Evolutionary conservation across 2,329 filamentous ascomycete species (phyloP).

Genomic region (Pseudogymnoascus sp.): DNA sequence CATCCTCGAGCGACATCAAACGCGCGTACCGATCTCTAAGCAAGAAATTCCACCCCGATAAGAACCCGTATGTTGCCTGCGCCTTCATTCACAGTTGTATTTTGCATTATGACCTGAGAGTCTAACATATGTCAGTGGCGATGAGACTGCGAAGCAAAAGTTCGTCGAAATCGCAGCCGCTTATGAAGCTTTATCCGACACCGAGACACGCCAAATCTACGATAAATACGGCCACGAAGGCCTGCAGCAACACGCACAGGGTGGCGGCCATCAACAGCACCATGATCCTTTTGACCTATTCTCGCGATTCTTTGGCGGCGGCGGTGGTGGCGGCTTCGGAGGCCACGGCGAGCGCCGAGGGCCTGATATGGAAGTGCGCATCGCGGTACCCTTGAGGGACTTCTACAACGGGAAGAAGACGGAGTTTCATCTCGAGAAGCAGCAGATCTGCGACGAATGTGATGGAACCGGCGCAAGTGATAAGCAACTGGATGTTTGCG

Average conservation of each 20-base stretch:
- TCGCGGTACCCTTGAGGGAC: conserved; percentile 72
- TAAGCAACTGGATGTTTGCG: conserved; percentile 73
- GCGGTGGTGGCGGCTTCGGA: conserved; percentile 65
- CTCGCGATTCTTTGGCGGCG: conserved; percentile 90
- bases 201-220: conserved; percentile 79
- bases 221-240: conserved; percentile 92
- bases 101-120: background rate
- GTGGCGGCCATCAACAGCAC: conserved; percentile 52
- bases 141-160: conserved; percentile 74
- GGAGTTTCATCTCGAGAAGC: conserved; percentile 86
- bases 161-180: conserved; percentile 93
- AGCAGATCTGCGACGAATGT: conserved; percentile 88
- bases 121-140: conserved; percentile 46
- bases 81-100: background rate
- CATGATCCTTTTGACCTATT: conserved; percentile 96
- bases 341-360: conserved; percentile 70
- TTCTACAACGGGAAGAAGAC: conserved; percentile 88
- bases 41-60: conserved; percentile 96
- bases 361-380: conserved; percentile 79
- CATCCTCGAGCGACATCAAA: conserved; percentile 83
- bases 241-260: conserved; percentile 71
- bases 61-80: conserved; percentile 70
- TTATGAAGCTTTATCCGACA: conserved; percentile 81
- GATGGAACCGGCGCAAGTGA: conserved; percentile 80
- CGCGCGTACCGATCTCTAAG: conserved; percentile 83